Conservation (phyloP, 495 filamentous ascomycete species). For the Tuber melanosporum region DNA sequence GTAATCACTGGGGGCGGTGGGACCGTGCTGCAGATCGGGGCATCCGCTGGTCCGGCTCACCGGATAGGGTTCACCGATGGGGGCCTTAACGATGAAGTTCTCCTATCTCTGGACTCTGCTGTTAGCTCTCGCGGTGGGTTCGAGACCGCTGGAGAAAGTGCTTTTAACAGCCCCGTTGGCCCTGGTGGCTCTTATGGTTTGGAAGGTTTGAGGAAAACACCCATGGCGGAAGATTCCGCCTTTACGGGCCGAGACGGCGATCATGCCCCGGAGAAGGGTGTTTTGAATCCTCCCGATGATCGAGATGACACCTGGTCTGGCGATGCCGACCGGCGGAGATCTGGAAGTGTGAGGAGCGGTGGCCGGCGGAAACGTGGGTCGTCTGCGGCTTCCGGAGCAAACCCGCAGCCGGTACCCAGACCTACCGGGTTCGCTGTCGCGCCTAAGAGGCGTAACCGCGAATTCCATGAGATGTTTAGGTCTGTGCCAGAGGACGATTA, state of each 20-base stretch:
- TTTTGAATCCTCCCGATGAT: constrained; percentile 47
- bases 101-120: constrained; percentile 26
- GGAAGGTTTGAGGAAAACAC: constrained; percentile 15
- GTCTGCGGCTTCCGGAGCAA: constrained; percentile 69
- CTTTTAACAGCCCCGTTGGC: constrained; percentile 15
- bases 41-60: not conserved
- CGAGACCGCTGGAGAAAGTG: constrained; percentile 30
- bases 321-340: constrained; percentile 56
- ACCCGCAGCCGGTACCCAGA: constrained; percentile 53
- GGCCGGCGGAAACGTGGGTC: constrained; percentile 69
- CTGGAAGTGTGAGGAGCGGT: constrained; percentile 69
- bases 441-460: constrained; percentile 87
- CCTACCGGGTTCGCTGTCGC: constrained; percentile 94
- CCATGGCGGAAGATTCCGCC: constrained; percentile 37
- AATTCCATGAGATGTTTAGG: constrained; percentile 89
- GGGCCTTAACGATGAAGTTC: constrained; percentile 13
- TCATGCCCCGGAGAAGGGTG: constrained; percentile 15
- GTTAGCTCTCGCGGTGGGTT: constrained; percentile 23
- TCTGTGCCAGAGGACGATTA: constrained; percentile 98
- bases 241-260: constrained; percentile 20
- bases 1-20: not conserved
- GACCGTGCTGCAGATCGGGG: not conserved
- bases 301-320: constrained; percentile 51
- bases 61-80: constrained; percentile 6
- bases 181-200: constrained; percentile 6